These are phyloP conservation scores for Calonectria pauciramosa DNA, from an alignment of 2,329 filamentous ascomycete genomes.

Conservation along the genomic window DNA sequence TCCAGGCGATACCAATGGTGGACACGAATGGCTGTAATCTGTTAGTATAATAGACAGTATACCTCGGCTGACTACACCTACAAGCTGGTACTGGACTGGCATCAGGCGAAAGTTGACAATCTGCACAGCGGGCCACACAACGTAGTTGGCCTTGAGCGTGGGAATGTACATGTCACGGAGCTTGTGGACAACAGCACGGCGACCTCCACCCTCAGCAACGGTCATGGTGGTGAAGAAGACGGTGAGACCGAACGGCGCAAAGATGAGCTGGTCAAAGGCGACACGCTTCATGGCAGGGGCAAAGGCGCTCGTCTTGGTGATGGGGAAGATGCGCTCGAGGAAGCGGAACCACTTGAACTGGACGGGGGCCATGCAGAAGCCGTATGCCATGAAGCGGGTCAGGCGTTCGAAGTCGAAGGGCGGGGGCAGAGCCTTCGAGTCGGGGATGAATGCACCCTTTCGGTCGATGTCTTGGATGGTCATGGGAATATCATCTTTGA, in stretches of 20 bases:
- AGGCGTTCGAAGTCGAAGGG: constrained; percentile 96
- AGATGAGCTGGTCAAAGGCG: constrained; percentile 91
- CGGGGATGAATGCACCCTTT: constrained; percentile 82
- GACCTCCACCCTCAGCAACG: constrained; percentile 90
- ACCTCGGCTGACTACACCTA: constrained; percentile 63
- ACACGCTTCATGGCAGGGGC: constrained; percentile 89
- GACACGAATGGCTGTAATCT: constrained; percentile 89
- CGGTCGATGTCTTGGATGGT: constrained; percentile 90
- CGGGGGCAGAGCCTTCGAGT: constrained; percentile 74
- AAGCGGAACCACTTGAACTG: constrained; percentile 98
- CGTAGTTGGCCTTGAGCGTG: constrained; percentile 94
- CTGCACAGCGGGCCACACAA: constrained; percentile 96
- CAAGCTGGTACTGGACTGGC: constrained; percentile 96
- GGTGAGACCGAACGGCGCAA: constrained; percentile 89
- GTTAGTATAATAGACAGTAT: constrained; percentile 19
- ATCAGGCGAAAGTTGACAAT: constrained; percentile 96
- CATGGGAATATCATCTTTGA: constrained; percentile 82
- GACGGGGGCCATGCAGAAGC: constrained; percentile 94
- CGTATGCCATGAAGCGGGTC: constrained; percentile 96
- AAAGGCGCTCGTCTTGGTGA: constrained; percentile 82
- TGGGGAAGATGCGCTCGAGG: constrained; percentile 84
- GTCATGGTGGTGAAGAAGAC: constrained; percentile 98
- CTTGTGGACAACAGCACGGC: constrained; percentile 83
- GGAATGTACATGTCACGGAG: constrained; percentile 94
- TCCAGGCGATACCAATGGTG: constrained; percentile 96